Base-by-base conservation (phyloP, 768 basidiomycete genomes). In the Lactifluus echinatus region DNA sequence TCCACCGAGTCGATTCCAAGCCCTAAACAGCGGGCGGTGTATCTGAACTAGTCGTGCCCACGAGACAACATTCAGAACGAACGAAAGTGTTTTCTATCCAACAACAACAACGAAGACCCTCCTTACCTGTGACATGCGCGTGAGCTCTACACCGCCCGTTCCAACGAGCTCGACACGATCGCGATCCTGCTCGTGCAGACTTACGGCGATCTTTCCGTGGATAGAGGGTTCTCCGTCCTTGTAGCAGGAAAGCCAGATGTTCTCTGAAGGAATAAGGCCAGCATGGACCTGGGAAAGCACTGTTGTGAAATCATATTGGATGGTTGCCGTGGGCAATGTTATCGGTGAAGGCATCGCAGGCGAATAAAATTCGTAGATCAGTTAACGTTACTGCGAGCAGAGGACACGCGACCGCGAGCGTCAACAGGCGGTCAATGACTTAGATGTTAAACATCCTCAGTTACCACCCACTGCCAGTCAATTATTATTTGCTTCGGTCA, bases 201-300 rank as follows among this genome's bases (percentile, higher is more conserved):
- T 49, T 7, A 50, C 44, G 31, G 45, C 21, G 15, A 63, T 29
- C 39, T 62, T 63, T 40, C 60, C 56, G 24, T 63, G 63, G n/a
- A 63, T 19, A 19, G 63, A 62, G 1, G 50, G 50, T 36, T 63
- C 56, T 7, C 54, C 56, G 14, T 55, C 52, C 46, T 62, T 63
- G 56, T 58, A 62, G 45, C 51, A 62, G 17, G 63, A 63, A 28
- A 63, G 52, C 63, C 63, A 63, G 31, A 63, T 43, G 37, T 47
- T 39, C 45, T 63, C 63, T 2, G 63, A 51, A 19, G 61, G 60
- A 21, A 63, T 34, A 11, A 52, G 39, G 23, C 56, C 63, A 46
- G 56, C 49, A 24, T 62, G 52, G 21, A 63, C 39, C 15, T 63
- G 60, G n/a, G 56, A 63, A 40, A 63, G 45, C 12, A 62, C 63